Evolutionary conservation across 805 yeast species (phyloP).

Genomic region (Saccharomycopsis selenospora): DNA sequence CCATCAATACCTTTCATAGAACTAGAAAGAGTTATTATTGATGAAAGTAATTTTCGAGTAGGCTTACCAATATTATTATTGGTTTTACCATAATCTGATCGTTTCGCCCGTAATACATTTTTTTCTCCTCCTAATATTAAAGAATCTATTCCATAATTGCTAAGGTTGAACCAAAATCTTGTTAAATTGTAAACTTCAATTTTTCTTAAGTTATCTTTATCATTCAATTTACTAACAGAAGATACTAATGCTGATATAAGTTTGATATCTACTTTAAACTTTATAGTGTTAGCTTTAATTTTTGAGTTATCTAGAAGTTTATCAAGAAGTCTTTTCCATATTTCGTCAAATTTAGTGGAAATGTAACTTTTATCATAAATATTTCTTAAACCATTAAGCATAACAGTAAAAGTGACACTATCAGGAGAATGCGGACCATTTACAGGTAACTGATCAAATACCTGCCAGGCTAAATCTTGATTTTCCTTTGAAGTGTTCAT

Average conservation of each 20-base stretch:
- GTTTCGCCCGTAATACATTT: neutral
- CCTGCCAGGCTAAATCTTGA: constrained; percentile 32
- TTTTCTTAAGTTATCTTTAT: neutral
- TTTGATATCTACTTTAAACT: constrained; percentile 4
- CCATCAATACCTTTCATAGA: neutral
- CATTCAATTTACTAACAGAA: neutral
- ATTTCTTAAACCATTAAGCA: constrained; percentile 24
- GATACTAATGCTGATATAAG: neutral
- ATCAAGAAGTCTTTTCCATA: neutral
- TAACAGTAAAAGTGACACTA: constrained; percentile 28
- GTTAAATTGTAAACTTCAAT: constrained; percentile 1
- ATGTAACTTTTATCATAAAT: constrained; percentile 1
- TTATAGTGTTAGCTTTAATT: neutral
- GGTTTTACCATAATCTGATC: neutral
- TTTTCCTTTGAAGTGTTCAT: constrained; percentile 31
- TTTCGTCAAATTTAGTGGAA: neutral
- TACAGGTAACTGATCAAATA: constrained; percentile 29
- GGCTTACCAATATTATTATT: constrained; percentile 3
- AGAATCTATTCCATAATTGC: neutral
- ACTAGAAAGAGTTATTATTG: constrained; percentile 1
- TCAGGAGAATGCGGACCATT: constrained; percentile 28
- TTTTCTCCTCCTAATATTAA: neutral
- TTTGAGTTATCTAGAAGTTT: neutral
- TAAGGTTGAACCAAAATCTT: neutral
- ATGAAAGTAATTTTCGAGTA: constrained; percentile 2